phyloP scores from a whole-genome alignment of 495 filamentous ascomycete genomes.

The Staphylotrichum tortipilum region DNA sequence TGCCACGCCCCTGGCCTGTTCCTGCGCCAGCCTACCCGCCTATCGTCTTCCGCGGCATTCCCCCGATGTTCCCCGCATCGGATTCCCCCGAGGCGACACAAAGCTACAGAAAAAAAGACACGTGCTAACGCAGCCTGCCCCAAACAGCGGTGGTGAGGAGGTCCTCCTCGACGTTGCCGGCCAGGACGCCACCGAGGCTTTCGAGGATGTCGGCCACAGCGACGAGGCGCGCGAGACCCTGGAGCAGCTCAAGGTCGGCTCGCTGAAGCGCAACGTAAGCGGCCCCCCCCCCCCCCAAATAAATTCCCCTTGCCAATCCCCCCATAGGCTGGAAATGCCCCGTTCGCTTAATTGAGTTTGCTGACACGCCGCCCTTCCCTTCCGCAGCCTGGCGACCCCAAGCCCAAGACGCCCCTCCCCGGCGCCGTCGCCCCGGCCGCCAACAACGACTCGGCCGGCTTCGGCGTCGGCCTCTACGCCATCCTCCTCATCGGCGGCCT shows the following conservation, averaged over 20 bases:
- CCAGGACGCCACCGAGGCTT: constrained; percentile 95
- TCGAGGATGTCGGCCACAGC: constrained; percentile 98
- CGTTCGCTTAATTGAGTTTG: no score
- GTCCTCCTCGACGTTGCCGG: constrained; percentile 93
- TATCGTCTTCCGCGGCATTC: not conserved
- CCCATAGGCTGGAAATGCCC: no score
- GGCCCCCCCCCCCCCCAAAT: not conserved
- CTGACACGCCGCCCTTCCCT: constrained; percentile 1
- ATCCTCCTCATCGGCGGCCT: constrained; percentile 69
- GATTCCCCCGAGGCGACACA: not conserved
- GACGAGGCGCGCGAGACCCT: constrained; percentile 97
- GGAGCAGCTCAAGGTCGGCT: constrained; percentile 66
- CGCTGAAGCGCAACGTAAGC: constrained; percentile 74
- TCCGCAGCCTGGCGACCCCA: constrained; percentile 73
- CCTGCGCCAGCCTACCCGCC: not conserved
- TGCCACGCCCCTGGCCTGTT: not conserved
- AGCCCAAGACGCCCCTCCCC: constrained; percentile 47
- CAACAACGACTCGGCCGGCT: constrained; percentile 44
- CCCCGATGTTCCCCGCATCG: constrained; percentile 1
- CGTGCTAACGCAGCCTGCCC: constrained; percentile 9
- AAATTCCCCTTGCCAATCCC: no score
- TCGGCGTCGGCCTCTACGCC: constrained; percentile 77
- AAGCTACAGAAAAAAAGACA: no score
- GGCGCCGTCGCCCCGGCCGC: constrained; percentile 39
- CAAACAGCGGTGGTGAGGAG: constrained; percentile 89